Evolutionary conservation across 2,329 filamentous ascomycete genomes (phyloP).

Genomic region (Colletotrichum scovillei): DNA sequence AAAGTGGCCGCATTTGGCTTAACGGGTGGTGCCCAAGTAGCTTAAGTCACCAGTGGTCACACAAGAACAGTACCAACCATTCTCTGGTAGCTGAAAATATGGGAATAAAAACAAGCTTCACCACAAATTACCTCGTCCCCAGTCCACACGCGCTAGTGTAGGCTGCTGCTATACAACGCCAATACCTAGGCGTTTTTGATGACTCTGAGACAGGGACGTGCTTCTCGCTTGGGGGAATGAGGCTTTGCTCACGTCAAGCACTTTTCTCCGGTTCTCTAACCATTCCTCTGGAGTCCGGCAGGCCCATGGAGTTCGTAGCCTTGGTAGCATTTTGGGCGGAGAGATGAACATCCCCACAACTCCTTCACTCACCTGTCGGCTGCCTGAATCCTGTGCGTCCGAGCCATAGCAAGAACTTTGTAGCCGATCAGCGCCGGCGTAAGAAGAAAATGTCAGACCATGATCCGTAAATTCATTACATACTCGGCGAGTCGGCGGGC

Average conservation of each 20-base stretch:
- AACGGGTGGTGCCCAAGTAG: background rate
- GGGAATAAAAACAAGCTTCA: slow-evolving; percentile 1
- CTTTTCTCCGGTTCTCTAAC: background rate
- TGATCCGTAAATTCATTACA: background rate
- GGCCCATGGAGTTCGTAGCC: background rate
- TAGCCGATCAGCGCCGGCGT: background rate
- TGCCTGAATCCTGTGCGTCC: background rate
- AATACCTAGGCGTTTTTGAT: background rate
- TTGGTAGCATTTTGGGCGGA: background rate
- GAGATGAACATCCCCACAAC: background rate
- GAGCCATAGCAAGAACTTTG: background rate
- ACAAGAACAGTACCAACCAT: background rate
- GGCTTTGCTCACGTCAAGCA: background rate
- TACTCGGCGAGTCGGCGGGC: background rate
- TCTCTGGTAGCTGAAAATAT: background rate
- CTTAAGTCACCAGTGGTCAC: background rate
- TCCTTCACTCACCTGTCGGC: background rate
- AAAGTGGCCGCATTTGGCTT: slow-evolving; percentile 19
- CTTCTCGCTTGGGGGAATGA: slow-evolving; percentile 2
- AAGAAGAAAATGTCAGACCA: background rate
- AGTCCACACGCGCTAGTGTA: slow-evolving; percentile 7
- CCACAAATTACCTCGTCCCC: background rate
- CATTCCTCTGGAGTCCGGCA: background rate
- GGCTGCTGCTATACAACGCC: slow-evolving; percentile 10
- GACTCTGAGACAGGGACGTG: background rate